Evolutionary conservation across 2,329 filamentous ascomycete species (phyloP), one percentile per base, ranked within the genome.

Genomic region (Xylaria sp.): DNA sequence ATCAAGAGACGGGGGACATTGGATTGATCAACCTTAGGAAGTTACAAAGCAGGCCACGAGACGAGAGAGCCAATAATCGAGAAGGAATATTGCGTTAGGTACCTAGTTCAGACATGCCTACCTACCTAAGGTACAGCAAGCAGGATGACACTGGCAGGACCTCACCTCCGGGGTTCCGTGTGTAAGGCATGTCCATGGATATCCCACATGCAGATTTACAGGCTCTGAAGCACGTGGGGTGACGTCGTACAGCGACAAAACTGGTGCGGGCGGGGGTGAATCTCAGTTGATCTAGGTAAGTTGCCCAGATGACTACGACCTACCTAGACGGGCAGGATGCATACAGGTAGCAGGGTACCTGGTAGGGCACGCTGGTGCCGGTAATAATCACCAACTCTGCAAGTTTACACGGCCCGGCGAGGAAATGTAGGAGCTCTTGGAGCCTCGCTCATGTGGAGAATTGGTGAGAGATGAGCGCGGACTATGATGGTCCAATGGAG

Each of bases 401-500:
- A n/a, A n/a, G n/a, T n/a, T n/a, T n/a, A n/a, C n/a, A n/a, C n/a
- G n/a, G n/a, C n/a, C n/a, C n/a, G n/a, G n/a, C n/a, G n/a, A n/a
- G n/a, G n/a, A 55, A 49, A 77, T 79, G 73, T 79, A 61, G 78
- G 77, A 76, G 67, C 77, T 68, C 76, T 69, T 61, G 78, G 78
- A 80, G 78, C 78, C 78, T 74, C 77, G 75, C 76, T 76, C 72
- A 72, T 71, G 77, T 79, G 62, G 67, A 50, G 55, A 44, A 48
- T 52, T 48, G 51, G n/a, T n/a, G 51, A 64, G 61, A 71, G 70
- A 75, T 74, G 70, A 76, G 70, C 77, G 70, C 66, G 78, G 78
- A 80, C 78, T 80, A 80, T 80, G 78, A 80, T 78, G 77, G 77
- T 73, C 77, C 78, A 50, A 57, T 56, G 41, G 44, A 24, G 52